Percentiles rank a stretch among this genome's conserved stretches.
Conservation (phyloP, 768 basidiomycete species). For the Neoboletus subvelutipes region DNA sequence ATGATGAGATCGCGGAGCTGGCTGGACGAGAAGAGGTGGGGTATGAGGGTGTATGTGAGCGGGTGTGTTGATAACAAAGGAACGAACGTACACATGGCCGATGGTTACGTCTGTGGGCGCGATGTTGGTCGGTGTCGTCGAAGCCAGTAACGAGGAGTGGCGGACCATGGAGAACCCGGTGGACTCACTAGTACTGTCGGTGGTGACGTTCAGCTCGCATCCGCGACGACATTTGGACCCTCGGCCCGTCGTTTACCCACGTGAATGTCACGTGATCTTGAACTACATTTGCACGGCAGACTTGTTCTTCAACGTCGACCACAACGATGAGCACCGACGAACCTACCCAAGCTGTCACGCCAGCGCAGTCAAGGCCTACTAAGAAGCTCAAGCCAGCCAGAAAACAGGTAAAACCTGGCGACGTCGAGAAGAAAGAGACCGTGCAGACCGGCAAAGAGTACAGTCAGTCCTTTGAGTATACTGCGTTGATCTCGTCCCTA, state of each 20-base stretch:
- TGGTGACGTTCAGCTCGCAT: constrained; percentile 11
- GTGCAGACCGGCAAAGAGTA: constrained; percentile 95
- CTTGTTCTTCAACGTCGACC: constrained; percentile 1
- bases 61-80: neutral
- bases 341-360: constrained; percentile 15
- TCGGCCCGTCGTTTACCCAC: constrained; percentile 22
- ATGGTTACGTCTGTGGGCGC: constrained; percentile 49
- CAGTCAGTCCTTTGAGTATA: constrained; percentile 55
- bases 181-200: neutral
- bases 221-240: neutral
- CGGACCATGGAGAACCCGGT: constrained; percentile 42
- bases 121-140: constrained; percentile 42
- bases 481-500: constrained; percentile 2
- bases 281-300: neutral
- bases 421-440: constrained; percentile 86
- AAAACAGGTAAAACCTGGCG: constrained; percentile 88
- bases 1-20: constrained; percentile 79
- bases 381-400: constrained; percentile 90
- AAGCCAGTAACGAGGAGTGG: constrained; percentile 44
- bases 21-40: constrained; percentile 34
- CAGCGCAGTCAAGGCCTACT: constrained; percentile 26
- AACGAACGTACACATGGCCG: constrained; percentile 57
- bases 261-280: constrained; percentile 24
- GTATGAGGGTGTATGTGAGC: constrained; percentile 13
- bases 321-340: constrained; percentile 35